Evolutionary conservation across 352 stramenopile genomes (phyloP).

Genomic region (Phytophthora rubi): DNA sequence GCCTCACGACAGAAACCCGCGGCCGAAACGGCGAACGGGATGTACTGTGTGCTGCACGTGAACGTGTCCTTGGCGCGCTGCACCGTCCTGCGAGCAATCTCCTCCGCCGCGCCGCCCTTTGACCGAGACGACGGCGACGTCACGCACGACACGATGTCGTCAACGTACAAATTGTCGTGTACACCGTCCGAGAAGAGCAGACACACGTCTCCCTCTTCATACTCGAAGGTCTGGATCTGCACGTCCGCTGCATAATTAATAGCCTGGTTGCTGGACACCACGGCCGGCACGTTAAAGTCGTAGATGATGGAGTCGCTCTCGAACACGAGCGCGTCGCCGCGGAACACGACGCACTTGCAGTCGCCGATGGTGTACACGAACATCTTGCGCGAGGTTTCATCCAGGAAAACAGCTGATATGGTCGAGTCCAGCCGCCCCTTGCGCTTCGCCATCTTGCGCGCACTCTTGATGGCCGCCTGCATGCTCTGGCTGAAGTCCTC

Average conservation of each 20-base stretch:
- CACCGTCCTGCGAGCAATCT: constrained; percentile 80
- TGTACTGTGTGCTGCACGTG: constrained; percentile 64
- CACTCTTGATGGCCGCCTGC: constrained; percentile 72
- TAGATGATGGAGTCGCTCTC: constrained; percentile 92
- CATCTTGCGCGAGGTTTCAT: constrained; percentile 73
- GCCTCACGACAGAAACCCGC: constrained; percentile 83
- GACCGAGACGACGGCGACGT: constrained; percentile 22
- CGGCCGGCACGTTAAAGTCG: constrained; percentile 90
- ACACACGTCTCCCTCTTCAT: constrained; percentile 80
- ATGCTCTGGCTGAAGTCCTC: constrained; percentile 74
- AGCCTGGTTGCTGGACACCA: constrained; percentile 85
- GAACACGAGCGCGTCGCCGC: constrained; percentile 68
- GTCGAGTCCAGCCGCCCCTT: constrained; percentile 87
- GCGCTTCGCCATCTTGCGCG: constrained; percentile 72
- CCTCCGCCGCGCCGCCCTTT: constrained; percentile 58
- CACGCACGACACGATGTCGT: constrained; percentile 78
- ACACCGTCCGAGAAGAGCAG: constrained; percentile 88
- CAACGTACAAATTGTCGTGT: constrained; percentile 88
- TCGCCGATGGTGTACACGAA: constrained; percentile 89
- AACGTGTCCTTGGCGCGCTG: constrained; percentile 77
- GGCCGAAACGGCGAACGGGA: constrained; percentile 86
- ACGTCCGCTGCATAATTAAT: constrained; percentile 84
- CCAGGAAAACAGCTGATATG: constrained; percentile 83
- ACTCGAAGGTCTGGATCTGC: constrained; percentile 75
- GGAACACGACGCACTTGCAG: constrained; percentile 88